These are phyloP conservation scores for Solanum raphanifolium DNA, from an alignment of 257 asterid species.

Conservation along the genomic window DNA sequence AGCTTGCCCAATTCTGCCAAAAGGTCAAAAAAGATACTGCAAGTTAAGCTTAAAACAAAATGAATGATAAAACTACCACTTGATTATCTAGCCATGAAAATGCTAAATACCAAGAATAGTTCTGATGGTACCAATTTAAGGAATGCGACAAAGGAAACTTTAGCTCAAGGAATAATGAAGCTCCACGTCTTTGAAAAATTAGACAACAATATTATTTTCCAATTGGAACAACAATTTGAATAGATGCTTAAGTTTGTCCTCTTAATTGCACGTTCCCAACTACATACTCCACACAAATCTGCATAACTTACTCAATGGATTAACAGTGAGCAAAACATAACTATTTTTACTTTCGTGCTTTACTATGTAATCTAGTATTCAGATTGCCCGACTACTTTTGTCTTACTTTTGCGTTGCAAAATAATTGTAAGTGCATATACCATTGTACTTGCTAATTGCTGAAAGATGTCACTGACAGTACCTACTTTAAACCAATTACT, in stretches of 20 bases:
- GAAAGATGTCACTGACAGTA: background rate
- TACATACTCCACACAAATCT: background rate
- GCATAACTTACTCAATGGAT: background rate
- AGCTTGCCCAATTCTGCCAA: conserved; percentile 66
- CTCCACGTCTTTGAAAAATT: background rate
- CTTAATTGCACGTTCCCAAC: background rate
- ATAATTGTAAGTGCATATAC: background rate
- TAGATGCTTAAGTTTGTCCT: background rate
- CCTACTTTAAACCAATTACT: background rate
- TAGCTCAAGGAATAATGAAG: background rate
- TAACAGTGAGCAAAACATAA: background rate
- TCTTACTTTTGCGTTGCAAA: background rate
- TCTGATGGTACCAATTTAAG: background rate
- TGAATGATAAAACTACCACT: background rate
- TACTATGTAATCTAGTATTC: background rate
- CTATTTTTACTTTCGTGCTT: background rate
- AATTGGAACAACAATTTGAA: background rate
- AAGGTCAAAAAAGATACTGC: background rate
- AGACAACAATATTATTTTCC: background rate
- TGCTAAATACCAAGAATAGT: background rate
- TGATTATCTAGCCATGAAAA: background rate
- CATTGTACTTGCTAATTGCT: background rate
- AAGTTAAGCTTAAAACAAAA: background rate
- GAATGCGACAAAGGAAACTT: background rate
- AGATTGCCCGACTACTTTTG: background rate